Evolutionary conservation across 352 stramenopile species (phyloP).

Genomic region (Pelagophyceae sp.): DNA sequence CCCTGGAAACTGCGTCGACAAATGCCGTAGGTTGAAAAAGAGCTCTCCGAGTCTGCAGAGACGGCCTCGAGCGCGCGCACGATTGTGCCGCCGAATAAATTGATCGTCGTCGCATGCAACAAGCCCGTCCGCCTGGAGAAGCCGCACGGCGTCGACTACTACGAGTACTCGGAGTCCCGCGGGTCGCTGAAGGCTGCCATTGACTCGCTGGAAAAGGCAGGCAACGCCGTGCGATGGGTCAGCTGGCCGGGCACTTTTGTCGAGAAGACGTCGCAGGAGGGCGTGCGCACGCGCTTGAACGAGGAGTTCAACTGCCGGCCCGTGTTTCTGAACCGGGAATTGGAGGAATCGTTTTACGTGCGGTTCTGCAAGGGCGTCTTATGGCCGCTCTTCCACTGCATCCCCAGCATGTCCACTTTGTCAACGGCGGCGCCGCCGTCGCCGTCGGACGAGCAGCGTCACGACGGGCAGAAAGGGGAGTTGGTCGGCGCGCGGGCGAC

Average conservation of each 20-base stretch:
- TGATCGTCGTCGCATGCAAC: constrained; percentile 74
- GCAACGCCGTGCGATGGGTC: constrained; percentile 68
- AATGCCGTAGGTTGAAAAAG: too few species aligned
- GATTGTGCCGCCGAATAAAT: constrained; percentile 51
- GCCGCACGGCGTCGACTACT: constrained; percentile 63
- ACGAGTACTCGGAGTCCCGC: constrained; percentile 63
- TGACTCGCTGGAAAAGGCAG: constrained; percentile 60
- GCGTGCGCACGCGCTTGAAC: constrained; percentile 66
- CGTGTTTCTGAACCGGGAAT: constrained; percentile 72
- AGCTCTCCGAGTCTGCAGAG: too few species aligned
- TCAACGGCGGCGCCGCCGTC: constrained; percentile 67
- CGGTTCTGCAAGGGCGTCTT: constrained; percentile 75
- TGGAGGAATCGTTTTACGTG: constrained; percentile 68
- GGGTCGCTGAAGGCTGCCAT: constrained; percentile 61
- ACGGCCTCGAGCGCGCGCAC: constrained; percentile 54
- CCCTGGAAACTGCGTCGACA: too few species aligned
- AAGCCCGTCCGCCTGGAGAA: constrained; percentile 70
- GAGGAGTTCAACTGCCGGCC: constrained; percentile 71
- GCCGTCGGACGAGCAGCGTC: constrained; percentile 48
- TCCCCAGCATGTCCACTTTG: constrained; percentile 75
- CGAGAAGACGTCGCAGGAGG: constrained; percentile 61
- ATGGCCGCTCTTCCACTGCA: constrained; percentile 78
- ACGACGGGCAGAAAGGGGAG: neutral
- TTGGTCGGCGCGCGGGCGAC: neutral
- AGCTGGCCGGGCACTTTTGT: constrained; percentile 73